Conservation (phyloP, 371 early-diverging fungal genomes). For the Mortierella sp. region DNA sequence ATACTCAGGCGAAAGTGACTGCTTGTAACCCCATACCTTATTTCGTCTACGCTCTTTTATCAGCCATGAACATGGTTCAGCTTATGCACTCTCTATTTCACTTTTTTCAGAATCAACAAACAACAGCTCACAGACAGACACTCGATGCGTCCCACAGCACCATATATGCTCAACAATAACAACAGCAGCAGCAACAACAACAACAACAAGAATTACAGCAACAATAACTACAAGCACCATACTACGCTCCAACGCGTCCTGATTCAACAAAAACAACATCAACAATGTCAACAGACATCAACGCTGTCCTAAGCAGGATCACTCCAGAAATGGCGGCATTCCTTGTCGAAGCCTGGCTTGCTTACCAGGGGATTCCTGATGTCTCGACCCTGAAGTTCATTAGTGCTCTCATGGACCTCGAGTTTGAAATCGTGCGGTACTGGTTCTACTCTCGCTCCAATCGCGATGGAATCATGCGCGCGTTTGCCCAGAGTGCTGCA, state of each 20-base stretch:
- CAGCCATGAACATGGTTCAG: no score
- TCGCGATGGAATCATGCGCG: slow-evolving; percentile 11
- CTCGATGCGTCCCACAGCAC: no score
- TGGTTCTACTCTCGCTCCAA: slow-evolving; percentile 19
- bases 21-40: no score
- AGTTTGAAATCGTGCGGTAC: slow-evolving; percentile 16
- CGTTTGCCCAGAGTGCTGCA: slow-evolving; percentile 6
- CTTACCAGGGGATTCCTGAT: slow-evolving; percentile 11
- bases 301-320: neutral
- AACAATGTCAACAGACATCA: slow-evolving; percentile 6
- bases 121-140: neutral
- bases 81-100: no score
- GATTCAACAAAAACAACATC: neutral
- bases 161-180: neutral
- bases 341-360: slow-evolving; percentile 7
- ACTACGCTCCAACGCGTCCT: neutral
- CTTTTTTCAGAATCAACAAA: no score
- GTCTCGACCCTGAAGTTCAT: neutral
- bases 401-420: neutral
- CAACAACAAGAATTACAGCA: no score
- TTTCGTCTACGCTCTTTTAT: no score
- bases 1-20: no score
- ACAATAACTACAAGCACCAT: neutral
- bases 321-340: neutral
- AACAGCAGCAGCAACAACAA: neutral